Conservation (phyloP, 179 eudicot species). For the Carnegiea gigantea region DNA sequence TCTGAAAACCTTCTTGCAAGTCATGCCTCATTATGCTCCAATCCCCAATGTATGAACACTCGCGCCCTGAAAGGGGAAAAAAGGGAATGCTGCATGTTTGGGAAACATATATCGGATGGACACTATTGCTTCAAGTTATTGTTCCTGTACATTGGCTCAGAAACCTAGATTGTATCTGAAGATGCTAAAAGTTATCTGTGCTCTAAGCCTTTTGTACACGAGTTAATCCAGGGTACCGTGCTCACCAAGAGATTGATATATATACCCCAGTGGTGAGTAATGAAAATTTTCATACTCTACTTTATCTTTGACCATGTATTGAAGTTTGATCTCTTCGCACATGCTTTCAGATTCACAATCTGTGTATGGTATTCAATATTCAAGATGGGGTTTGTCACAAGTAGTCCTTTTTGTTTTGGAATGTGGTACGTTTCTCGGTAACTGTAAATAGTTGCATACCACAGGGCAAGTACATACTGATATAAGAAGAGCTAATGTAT, state of each 20-base stretch:
- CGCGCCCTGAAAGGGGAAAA: neutral
- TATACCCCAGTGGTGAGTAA: constrained; percentile 80
- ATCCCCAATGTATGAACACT: neutral
- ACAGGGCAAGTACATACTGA: no score
- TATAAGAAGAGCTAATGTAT: neutral
- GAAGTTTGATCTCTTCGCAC: neutral
- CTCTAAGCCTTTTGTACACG: constrained; percentile 4
- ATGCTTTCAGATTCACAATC: neutral
- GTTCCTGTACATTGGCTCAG: neutral
- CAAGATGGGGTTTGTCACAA: no score
- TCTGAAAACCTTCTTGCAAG: neutral
- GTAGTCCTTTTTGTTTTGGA: no score
- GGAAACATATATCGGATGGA: constrained; percentile 22
- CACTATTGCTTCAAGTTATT: neutral
- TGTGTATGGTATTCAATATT: no score
- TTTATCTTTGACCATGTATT: neutral
- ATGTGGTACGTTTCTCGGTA: no score
- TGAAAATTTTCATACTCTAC: neutral
- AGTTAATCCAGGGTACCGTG: constrained; percentile 60
- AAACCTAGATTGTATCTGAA: neutral
- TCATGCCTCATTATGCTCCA: neutral
- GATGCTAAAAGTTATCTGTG: neutral
- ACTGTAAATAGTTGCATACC: no score
- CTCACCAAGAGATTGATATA: constrained; percentile 94
- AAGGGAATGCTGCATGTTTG: neutral